Evolutionary conservation across 2,329 filamentous ascomycete species (phyloP).

Genomic region (Plectosphaerella cucumerina): DNA sequence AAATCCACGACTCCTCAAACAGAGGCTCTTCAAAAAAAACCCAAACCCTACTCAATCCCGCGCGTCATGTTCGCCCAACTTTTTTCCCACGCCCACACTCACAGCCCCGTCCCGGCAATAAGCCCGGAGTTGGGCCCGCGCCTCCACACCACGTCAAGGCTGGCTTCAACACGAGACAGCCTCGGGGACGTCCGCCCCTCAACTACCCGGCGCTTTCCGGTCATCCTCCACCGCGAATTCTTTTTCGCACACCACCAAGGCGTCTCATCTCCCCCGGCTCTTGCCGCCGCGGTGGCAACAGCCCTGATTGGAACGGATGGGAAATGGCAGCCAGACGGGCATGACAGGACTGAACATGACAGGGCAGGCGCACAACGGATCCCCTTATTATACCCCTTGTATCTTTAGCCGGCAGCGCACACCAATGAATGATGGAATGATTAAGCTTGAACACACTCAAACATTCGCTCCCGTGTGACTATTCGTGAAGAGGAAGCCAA

Average conservation of each 20-base stretch:
- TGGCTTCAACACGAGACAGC: neutral
- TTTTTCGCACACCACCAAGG: neutral
- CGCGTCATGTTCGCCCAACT: neutral
- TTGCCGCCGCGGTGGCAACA: neutral
- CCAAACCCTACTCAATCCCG: slow-evolving; percentile 8
- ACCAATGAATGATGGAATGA: no score
- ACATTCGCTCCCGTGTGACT: no score
- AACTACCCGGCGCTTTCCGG: neutral
- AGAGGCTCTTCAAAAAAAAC: neutral
- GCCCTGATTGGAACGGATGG: neutral
- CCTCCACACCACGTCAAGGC: no score
- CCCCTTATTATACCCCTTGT: no score
- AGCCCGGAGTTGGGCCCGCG: no score
- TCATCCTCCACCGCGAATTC: neutral
- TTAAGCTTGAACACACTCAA: no score
- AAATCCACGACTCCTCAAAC: neutral
- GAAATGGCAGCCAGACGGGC: no score
- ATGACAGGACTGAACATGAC: no score
- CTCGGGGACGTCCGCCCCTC: neutral
- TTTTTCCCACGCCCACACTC: neutral
- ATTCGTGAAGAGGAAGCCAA: no score
- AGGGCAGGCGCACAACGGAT: no score
- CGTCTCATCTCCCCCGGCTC: neutral
- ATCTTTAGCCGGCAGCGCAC: no score
- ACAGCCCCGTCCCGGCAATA: no score